These are phyloP conservation scores for Metschnikowia baotianmanensis DNA, from an alignment of 805 yeast species.

Conservation along the genomic window DNA sequence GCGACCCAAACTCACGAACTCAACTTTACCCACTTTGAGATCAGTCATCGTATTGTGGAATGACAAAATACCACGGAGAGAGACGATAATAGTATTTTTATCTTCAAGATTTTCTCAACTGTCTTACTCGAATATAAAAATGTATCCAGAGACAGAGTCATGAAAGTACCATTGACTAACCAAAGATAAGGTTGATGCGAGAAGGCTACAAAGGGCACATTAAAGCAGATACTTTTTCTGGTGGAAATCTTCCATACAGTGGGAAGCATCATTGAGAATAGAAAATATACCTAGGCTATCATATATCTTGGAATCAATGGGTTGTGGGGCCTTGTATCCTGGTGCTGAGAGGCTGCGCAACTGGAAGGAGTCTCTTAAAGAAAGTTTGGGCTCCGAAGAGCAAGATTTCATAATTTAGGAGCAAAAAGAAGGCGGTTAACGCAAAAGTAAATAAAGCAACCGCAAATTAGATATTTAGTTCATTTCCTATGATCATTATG, in stretches of 20 bases:
- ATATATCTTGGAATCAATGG: slow-evolving; percentile 25
- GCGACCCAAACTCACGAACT: slow-evolving; percentile 24
- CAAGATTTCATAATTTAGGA: too few species aligned
- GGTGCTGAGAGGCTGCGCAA: too few species aligned
- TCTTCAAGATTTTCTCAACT: slow-evolving; percentile 1
- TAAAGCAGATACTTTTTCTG: slow-evolving; percentile 36
- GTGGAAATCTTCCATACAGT: slow-evolving; percentile 34
- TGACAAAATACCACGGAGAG: slow-evolving; percentile 45
- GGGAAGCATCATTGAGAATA: slow-evolving; percentile 43
- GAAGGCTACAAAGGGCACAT: slow-evolving; percentile 33
- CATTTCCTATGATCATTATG: too few species aligned
- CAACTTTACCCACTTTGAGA: slow-evolving; percentile 35
- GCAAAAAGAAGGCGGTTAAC: too few species aligned
- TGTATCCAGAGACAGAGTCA: slow-evolving; percentile 36
- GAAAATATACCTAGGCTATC: slow-evolving; percentile 36
- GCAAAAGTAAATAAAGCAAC: too few species aligned
- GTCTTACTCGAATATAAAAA: slow-evolving; percentile 30
- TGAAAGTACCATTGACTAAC: slow-evolving; percentile 40
- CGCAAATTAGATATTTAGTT: too few species aligned
- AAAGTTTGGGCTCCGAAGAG: too few species aligned
- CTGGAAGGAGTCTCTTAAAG: too few species aligned
- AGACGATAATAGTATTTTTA: slow-evolving; percentile 31
- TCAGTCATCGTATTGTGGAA: slow-evolving; percentile 40
- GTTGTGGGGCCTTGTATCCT: slow-evolving; percentile 9
- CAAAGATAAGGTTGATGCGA: slow-evolving; percentile 35